These are phyloP conservation scores for Thelephora terrestris DNA, from an alignment of 1,284 basidiomycete genomes.

Conservation along the genomic window DNA sequence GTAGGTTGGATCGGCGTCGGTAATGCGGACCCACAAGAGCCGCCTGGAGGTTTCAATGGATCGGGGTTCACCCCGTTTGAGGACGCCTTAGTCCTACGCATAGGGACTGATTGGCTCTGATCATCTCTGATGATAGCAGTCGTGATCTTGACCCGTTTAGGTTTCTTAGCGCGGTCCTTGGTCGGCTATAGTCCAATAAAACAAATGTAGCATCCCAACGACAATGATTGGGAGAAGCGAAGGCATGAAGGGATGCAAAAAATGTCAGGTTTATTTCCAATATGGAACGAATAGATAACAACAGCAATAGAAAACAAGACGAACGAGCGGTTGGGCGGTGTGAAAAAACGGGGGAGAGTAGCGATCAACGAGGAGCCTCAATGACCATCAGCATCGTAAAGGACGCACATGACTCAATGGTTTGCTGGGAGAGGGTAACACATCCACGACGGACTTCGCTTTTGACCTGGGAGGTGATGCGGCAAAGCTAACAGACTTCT, in stretches of 20 bases:
- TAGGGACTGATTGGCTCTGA: too few relatives aligned
- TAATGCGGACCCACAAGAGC: too few relatives aligned
- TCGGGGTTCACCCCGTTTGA: too few relatives aligned
- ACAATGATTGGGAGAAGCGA: too few relatives aligned
- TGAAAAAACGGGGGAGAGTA: too few relatives aligned
- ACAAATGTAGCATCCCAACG: constrained; percentile 13
- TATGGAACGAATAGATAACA: too few relatives aligned
- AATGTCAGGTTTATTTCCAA: too few relatives aligned
- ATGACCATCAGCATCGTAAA: constrained; percentile 43
- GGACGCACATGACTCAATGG: constrained; percentile 77
- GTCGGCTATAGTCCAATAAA: constrained; percentile 45
- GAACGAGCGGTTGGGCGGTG: constrained; percentile 27
- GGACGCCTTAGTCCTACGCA: too few relatives aligned
- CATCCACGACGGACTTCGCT: constrained; percentile 13
- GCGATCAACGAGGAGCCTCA: too few relatives aligned
- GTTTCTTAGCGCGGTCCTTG: constrained; percentile 55
- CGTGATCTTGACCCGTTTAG: constrained; percentile 36
- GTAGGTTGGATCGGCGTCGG: not conserved
- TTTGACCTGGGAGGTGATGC: too few relatives aligned
- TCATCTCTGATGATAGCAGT: not conserved
- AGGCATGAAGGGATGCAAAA: too few relatives aligned
- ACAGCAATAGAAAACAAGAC: constrained; percentile 10
- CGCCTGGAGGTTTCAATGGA: too few relatives aligned
- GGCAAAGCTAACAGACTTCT: constrained; percentile 1
- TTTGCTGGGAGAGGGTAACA: constrained; percentile 35